Evolutionary conservation across 148 eudicot genomes (phyloP), one percentile per base, ranked within the genome.

Genomic region (Vaccinium corymbosum): DNA sequence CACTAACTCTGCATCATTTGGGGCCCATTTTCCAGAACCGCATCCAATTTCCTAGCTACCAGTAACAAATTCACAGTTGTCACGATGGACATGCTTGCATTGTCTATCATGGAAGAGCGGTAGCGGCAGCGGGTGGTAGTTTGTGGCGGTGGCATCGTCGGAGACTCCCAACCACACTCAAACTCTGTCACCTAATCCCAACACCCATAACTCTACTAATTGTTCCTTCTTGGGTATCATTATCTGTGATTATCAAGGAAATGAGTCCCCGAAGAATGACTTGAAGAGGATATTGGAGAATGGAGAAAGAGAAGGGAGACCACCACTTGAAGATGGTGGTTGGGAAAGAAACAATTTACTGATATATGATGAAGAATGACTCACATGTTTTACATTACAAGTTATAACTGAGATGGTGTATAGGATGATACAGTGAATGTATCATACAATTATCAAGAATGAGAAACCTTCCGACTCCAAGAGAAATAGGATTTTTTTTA

Each of bases 301-400:
- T 35, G 38, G 73, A 68, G 71, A 68, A 68, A 68, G 73, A 25
- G 73, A 68, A 68, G 73, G 73, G 38, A 68, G 38, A 35, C 38
- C 38, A 35, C 38, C 38, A 35, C 38, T 35, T 0, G 38, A 35
- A 1, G 38, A 35, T 35, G 38, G 2, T 35, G 38, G 38, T 35
- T 35, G 2, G 38, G 17, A 25, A 25, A 68, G 38, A 68, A 68
- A 27, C 16, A 25, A 25, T 10, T 27, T 68, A 68, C 38, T 11
- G 10, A 27, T 68, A 68, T 68, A 68, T 27, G 17, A 68, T 68
- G 73, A 68, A 3, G 16, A 68, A 68, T 68, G 73, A n/a, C 38
- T 68, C 16, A 25, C 3, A 68, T 68, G 73, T 27, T 68, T 16
- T 27, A 27, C 38, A 68, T 11, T 27, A 25, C n/a, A 27, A 11